Evolutionary conservation across 192 early-diverging fungal species (phyloP).

Genomic region (Backusella parvicylindrica): DNA sequence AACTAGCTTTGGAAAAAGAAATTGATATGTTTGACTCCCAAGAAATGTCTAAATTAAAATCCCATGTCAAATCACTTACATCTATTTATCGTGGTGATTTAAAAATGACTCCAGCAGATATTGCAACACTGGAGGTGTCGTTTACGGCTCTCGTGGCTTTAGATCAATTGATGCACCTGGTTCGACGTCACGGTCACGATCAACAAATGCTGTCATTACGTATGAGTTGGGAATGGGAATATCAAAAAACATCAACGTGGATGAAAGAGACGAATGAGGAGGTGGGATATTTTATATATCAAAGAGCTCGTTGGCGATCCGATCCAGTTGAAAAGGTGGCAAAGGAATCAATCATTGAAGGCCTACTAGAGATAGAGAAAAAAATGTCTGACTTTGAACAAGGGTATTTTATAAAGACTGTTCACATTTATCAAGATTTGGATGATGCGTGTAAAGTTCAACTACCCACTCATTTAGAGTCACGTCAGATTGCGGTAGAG

Average conservation of each 20-base stretch:
- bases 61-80: conserved; percentile 39
- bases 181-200: conserved; percentile 30
- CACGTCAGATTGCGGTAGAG: conserved; percentile 32
- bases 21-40: conserved; percentile 36
- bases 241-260: conserved; percentile 21
- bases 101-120: conserved; percentile 38
- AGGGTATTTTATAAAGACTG: conserved; percentile 22
- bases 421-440: conserved; percentile 34
- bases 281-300: conserved; percentile 17
- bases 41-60: conserved; percentile 38
- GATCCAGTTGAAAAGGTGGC: background rate
- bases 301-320: conserved; percentile 20
- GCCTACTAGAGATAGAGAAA: background rate
- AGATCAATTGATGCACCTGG: conserved; percentile 32
- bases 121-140: conserved; percentile 40
- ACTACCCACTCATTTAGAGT: conserved; percentile 28
- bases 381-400: conserved; percentile 18
- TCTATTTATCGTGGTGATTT: conserved; percentile 5
- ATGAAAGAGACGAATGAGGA: conserved; percentile 8
- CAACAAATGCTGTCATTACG: conserved; percentile 30
- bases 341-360: background rate
- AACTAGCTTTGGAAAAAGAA: conserved; percentile 30
- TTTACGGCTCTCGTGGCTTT: conserved; percentile 35
- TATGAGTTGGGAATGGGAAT: conserved; percentile 35
- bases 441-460: conserved; percentile 24